phyloP scores from a whole-genome alignment of 495 filamentous ascomycete genomes.

The Trichoderma gamsii region DNA sequence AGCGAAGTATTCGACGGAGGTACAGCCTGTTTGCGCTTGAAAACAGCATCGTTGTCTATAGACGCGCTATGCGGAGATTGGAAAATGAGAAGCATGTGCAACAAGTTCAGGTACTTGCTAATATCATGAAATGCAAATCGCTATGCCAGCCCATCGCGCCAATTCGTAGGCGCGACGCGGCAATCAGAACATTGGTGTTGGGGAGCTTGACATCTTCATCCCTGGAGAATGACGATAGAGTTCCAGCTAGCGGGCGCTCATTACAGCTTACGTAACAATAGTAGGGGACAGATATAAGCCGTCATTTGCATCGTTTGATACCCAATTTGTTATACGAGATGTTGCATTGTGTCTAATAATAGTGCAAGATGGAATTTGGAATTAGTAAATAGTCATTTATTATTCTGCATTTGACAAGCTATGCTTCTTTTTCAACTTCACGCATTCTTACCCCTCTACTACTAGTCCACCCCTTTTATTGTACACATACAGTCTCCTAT shows the following conservation, averaged over 20 bases:
- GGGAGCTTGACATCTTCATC: background rate
- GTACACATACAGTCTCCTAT: background rate
- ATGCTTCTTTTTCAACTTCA: background rate
- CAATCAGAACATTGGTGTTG: background rate
- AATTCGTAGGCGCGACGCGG: constrained; percentile 1
- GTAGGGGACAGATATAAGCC: background rate
- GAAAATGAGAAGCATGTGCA: background rate
- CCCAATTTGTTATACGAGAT: too few species aligned
- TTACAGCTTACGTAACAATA: constrained; percentile 1
- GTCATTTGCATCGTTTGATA: background rate
- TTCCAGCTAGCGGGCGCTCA: background rate
- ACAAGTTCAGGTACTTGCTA: background rate
- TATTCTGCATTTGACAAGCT: background rate
- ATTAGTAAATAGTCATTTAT: background rate
- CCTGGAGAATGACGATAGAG: background rate
- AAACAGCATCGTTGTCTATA: constrained; percentile 4
- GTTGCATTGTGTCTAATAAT: too few species aligned
- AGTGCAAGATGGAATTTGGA: too few species aligned
- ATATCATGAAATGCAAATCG: background rate
- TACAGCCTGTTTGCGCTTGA: background rate
- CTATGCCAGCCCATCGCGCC: constrained; percentile 9
- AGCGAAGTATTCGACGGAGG: constrained; percentile 20
- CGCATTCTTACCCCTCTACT: background rate
- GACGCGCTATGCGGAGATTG: background rate
- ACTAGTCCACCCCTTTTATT: background rate